These are phyloP conservation scores for Apiospora aurea DNA, from an alignment of 2,329 filamentous ascomycete species.

Conservation along the genomic window DNA sequence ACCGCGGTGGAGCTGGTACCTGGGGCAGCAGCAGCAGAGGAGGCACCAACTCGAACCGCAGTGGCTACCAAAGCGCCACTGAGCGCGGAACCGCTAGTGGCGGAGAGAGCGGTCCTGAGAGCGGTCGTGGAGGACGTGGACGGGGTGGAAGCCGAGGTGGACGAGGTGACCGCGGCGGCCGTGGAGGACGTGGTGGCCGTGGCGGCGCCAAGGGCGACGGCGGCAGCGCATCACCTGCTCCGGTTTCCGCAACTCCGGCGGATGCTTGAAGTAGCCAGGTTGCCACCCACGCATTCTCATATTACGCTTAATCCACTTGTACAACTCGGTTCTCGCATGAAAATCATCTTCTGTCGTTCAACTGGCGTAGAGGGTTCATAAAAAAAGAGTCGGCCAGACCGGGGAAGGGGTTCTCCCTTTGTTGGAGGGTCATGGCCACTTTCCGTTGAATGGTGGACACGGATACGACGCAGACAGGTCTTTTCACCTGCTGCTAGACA, in stretches of 20 bases:
- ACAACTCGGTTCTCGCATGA: conserved; percentile 18
- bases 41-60: conserved; percentile 62
- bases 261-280: conserved; percentile 21
- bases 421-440: neutral
- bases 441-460: conserved; percentile 6
- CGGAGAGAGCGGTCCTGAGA: conserved; percentile 74
- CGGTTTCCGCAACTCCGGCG: conserved; percentile 36
- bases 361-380: conserved; percentile 28
- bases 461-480: conserved; percentile 6
- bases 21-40: conserved; percentile 70
- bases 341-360: conserved; percentile 27
- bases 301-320: conserved; percentile 16
- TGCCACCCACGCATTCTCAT: neutral
- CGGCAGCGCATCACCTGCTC: conserved; percentile 60
- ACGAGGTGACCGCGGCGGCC: conserved; percentile 63
- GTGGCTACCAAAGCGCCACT: conserved; percentile 85
- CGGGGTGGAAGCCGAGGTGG: conserved; percentile 63
- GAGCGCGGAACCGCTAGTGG: conserved; percentile 69
- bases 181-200: conserved; percentile 53
- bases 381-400: conserved; percentile 27
- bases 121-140: conserved; percentile 61
- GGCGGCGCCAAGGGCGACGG: conserved; percentile 57
- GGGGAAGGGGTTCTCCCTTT: conserved; percentile 24
- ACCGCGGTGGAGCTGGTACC: conserved; percentile 70
- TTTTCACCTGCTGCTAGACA: conserved; percentile 21